Evolutionary conservation across 1,139 yeast genomes (phyloP), one percentile per base, ranked within the genome.

Genomic region (Kodamaea suecica): DNA sequence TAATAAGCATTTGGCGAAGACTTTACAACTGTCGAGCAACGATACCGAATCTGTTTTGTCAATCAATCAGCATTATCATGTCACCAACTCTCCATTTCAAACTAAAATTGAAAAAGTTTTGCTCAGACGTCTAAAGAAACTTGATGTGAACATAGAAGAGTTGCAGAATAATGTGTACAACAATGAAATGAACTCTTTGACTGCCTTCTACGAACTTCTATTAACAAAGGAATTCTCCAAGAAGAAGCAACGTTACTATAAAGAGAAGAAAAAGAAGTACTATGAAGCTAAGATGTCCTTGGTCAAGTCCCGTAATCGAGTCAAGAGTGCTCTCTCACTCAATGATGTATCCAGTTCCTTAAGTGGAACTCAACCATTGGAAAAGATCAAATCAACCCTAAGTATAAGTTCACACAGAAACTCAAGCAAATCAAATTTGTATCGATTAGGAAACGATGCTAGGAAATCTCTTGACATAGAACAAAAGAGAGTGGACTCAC

Each of bases 191-290:
- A 95, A 86, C 53, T 69, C 88, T 0, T 61, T 86, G 16, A 80
- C 90, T n/a, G 97, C 95, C 0, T 70, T 85, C 41, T 92, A 95
- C 84, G 83, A 81, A 30, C 64, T 92, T 10, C 61, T 83, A 10
- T 61, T 86, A 13, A 90, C 86, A 26, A 70, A 73, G 34, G 94
- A 84, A 44, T 63, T 61, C 34, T 44, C 55, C 13, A 60, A 59
- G 37, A 69, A 67, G 53, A 65, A 62, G 44, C 52, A 51, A 35
- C 53, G 53, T 27, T 59, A 65, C 35, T 44, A 59, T 34, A 53
- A 52, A 17, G 63, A 63, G 27, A 67, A 63, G 49, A 66, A 70
- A 47, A 57, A 60, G 41, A 64, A 75, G 40, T 61, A 62, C 37
- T 48, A 52, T 34, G 68, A 64, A 40, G 70, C 72, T 8, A 62